Percentiles rank a stretch among this genome's conserved stretches.
These are phyloP conservation scores for Aschersonia sp. DNA, from an alignment of 2,329 filamentous ascomycete genomes.

Conservation along the genomic window DNA sequence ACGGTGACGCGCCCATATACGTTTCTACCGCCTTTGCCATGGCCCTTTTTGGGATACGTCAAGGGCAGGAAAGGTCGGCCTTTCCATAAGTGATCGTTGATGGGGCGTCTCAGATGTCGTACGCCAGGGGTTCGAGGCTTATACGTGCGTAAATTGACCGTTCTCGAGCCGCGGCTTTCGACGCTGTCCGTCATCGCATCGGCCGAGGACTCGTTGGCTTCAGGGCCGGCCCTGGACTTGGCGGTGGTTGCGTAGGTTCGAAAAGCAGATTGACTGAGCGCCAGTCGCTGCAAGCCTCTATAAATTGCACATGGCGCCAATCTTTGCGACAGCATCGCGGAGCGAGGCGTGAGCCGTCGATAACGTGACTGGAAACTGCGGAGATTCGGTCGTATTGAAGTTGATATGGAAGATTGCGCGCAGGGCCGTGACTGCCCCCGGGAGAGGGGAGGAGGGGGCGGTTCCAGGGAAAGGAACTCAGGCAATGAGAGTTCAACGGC, in stretches of 20 bases:
- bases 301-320: constrained; percentile 14
- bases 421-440: too few relatives aligned
- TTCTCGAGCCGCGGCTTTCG: constrained; percentile 14
- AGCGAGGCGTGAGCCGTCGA: too few relatives aligned
- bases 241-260: constrained; percentile 17
- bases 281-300: constrained; percentile 14
- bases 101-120: constrained; percentile 77
- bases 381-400: too few relatives aligned
- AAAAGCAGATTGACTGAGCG: constrained; percentile 11
- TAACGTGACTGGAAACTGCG: too few relatives aligned
- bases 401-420: too few relatives aligned
- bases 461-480: too few relatives aligned
- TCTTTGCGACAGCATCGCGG: constrained; percentile 16
- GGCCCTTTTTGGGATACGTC: constrained; percentile 85
- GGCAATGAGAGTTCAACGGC: too few relatives aligned
- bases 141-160: constrained; percentile 60
- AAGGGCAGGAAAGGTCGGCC: constrained; percentile 69
- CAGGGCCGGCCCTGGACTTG: constrained; percentile 8
- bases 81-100: constrained; percentile 97
- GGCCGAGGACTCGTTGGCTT: constrained; percentile 5
- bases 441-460: too few relatives aligned
- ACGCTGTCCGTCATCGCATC: constrained; percentile 7
- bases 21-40: constrained; percentile 85
- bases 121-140: constrained; percentile 87
- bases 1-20: constrained; percentile 75